Evolutionary conservation across 371 early-diverging fungal genomes (phyloP).

Genomic region (Syncephalis fuscata): DNA sequence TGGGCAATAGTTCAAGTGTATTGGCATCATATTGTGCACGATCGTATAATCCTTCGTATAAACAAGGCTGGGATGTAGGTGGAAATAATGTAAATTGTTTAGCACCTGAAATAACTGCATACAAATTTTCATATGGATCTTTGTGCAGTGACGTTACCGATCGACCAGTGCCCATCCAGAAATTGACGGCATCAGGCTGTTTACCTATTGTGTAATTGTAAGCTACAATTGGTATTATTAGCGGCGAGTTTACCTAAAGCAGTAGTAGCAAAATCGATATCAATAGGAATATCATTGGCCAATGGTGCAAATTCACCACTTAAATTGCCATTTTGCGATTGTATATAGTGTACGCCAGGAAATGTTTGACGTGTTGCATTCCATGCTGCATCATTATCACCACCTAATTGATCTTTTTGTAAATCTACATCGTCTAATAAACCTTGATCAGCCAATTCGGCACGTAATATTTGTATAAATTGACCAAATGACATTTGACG

Average conservation of each 20-base stretch:
- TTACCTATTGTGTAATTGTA: slow-evolving; percentile 8
- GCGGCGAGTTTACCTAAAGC: neutral
- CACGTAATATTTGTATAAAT: slow-evolving; percentile 16
- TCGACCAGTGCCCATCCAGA: slow-evolving; percentile 53
- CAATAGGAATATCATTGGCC: slow-evolving; percentile 32
- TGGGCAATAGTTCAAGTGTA: slow-evolving; percentile 5
- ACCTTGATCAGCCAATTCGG: no score
- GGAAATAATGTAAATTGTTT: slow-evolving; percentile 44
- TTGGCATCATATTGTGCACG: no score
- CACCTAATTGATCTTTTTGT: no score
- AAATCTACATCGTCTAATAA: no score
- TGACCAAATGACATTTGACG: slow-evolving; percentile 31
- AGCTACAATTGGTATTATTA: no score
- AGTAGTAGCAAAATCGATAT: slow-evolving; percentile 30
- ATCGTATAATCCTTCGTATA: no score
- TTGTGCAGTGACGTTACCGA: slow-evolving; percentile 58
- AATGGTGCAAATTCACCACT: slow-evolving; percentile 29
- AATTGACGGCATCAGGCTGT: slow-evolving; percentile 57
- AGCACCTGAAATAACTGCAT: slow-evolving; percentile 46
- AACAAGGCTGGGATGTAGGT: no score
- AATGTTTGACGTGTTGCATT: neutral
- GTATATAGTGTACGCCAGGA: slow-evolving; percentile 33
- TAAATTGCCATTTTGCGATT: slow-evolving; percentile 53
- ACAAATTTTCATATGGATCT: slow-evolving; percentile 68
- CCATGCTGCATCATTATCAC: slow-evolving; percentile 8